A percentile compares a stretch with the other conserved stretches of the same genome.
Evolutionary conservation across 2,329 filamentous ascomycete genomes (phyloP).

Genomic region (Coniochaeta sp.): DNA sequence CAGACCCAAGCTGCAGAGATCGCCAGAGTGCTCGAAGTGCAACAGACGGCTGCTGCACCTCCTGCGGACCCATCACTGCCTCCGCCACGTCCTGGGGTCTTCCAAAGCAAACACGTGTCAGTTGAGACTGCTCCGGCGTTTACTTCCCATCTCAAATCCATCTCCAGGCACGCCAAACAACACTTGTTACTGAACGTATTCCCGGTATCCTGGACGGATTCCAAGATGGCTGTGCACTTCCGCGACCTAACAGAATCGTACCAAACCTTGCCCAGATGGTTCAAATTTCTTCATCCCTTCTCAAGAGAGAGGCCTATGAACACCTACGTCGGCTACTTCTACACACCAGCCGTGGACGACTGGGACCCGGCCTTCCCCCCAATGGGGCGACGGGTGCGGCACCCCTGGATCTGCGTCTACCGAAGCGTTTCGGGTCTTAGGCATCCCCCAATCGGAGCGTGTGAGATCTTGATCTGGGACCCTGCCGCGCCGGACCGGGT

Average conservation of each 20-base stretch:
- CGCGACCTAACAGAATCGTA: too few species aligned
- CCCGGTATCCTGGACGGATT: conserved; percentile 34
- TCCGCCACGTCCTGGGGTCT: conserved; percentile 7
- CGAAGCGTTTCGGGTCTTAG: conserved; percentile 25
- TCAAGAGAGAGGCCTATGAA: conserved; percentile 16
- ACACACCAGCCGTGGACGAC: conserved; percentile 34
- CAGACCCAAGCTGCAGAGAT: background rate
- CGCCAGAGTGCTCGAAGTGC: background rate
- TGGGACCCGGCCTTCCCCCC: conserved; percentile 22
- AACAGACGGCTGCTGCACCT: background rate
- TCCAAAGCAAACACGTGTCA: conserved; percentile 7
- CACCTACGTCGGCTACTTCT: conserved; percentile 41
- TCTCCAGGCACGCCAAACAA: too few species aligned
- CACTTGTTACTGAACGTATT: conserved; percentile 29
- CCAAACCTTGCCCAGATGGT: too few species aligned
- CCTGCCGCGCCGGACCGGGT: conserved; percentile 20
- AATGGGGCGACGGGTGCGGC: conserved; percentile 19
- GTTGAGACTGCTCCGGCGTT: conserved; percentile 5
- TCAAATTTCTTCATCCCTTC: conserved; percentile 19
- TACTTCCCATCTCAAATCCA: background rate
- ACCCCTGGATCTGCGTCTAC: conserved; percentile 45
- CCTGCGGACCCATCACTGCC: background rate
- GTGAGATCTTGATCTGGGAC: conserved; percentile 52
- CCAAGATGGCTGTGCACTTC: conserved; percentile 29
- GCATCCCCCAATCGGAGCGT: conserved; percentile 24